Base-by-base conservation (phyloP, 2,329 filamentous ascomycete genomes). In the Ceratocystis smalleyi region DNA sequence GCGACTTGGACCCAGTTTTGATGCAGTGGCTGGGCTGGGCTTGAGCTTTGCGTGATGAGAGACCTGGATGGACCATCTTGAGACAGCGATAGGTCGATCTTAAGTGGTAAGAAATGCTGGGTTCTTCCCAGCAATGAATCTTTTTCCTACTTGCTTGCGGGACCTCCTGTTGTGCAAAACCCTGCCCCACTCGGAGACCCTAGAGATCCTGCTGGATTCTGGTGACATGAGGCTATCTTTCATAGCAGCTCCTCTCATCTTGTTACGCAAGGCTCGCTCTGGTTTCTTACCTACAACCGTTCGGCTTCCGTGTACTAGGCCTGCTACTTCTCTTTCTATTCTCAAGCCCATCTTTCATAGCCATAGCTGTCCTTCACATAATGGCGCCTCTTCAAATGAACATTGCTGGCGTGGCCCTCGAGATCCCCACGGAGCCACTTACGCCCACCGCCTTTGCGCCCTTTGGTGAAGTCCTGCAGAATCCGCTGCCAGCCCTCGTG, bases 391-490 rank as follows among this genome's bases (percentile, higher is more conserved):
- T 61, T 5, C n/a, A 45, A 40, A 32, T 61, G 17, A 61, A 61
- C 17, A 61, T 49, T 43, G 19, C 43, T 22, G 59, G 59, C 24
- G 17, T 61, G 17, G 43, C 59, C 12, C 19, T 61, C 8, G 30
- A 32, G 24, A 64, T 94, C 69, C 77, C 77, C 27, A 81, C 87
- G 7, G 76, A 80, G 69, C 82, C 83, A n/a, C 81, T 96, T 62
- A 87, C 84, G 7, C 80, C 82, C 57, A 76, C 78, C 3, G 76
- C 82, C 62, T 97, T 96, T 75, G 78, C 83, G 15, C 79, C 83
- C 54, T 99, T 95, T 74, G 94, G 94, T 72, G 86, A 88, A 64
- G 89, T 94, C 59, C 82, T 96, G 69, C 77, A 84, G 72, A 89
- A 92, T 72, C 89, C 89, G 40, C 78, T 80, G 67, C 80, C 81